These are phyloP conservation scores for Trichosporon asahii DNA, from an alignment of 1,284 basidiomycete species.

Conservation along the genomic window DNA sequence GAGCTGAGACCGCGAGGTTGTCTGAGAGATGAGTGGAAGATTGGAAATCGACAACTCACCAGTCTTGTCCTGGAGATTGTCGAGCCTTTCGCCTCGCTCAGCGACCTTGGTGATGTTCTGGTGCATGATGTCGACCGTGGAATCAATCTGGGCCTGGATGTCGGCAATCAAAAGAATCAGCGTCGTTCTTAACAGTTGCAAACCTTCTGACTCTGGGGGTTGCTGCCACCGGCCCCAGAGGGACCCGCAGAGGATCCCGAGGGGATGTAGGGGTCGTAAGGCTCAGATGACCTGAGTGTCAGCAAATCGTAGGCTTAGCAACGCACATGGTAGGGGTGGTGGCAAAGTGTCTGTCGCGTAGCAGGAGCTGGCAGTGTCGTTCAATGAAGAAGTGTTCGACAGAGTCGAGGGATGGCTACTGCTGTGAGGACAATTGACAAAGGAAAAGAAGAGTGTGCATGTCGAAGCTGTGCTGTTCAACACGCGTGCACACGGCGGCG, in stretches of 20 bases:
- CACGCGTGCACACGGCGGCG: neutral
- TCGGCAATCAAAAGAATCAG: constrained; percentile 65
- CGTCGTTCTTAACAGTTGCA: neutral
- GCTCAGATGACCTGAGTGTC: constrained; percentile 58
- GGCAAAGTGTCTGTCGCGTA: too few species aligned
- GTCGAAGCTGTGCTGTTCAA: neutral
- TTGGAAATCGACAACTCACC: constrained; percentile 59
- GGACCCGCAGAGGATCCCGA: constrained; percentile 60
- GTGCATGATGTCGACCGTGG: constrained; percentile 93
- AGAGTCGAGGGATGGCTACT: neutral
- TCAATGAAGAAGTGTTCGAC: neutral
- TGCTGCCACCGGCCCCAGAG: constrained; percentile 22
- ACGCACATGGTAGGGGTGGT: neutral
- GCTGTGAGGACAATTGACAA: neutral
- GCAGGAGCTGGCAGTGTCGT: neutral
- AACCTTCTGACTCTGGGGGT: constrained; percentile 61
- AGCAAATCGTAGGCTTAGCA: neutral
- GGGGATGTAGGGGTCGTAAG: constrained; percentile 93
- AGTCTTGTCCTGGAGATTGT: constrained; percentile 95
- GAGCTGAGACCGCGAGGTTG: constrained; percentile 95
- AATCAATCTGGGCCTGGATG: constrained; percentile 90
- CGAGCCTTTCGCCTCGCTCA: constrained; percentile 89
- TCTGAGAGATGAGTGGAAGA: constrained; percentile 57
- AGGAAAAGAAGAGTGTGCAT: neutral
- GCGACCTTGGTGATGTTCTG: constrained; percentile 90